Evolutionary conservation across 345 rosid species (phyloP), one percentile per base, ranked within the genome.

Genomic region (Linum trigynum): DNA sequence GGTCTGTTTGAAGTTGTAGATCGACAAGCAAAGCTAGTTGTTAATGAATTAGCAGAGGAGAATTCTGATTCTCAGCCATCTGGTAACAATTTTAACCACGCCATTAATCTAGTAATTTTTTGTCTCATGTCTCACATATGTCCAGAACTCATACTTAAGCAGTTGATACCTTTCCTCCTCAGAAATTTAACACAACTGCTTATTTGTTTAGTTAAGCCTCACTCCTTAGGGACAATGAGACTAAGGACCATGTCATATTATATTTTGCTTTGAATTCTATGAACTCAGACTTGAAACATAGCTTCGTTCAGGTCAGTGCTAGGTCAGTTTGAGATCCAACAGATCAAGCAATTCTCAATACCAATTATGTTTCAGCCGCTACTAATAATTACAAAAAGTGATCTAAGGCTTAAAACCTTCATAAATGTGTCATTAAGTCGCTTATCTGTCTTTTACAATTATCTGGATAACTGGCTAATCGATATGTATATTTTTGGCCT

Each of bases 1-100:
- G 99, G 87, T 86, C 80, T 94, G 70, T 85, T 94, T 69, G 97
- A 94, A 84, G 95, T 85, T 64, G 96, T 95, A 67, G 99, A 95
- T 78, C 91, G 96, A 68, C 78, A 92, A 68, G 99, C 99, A 38
- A 95, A 95, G 85, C 84, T 88, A 73, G 99, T 91, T 61, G 99
- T 84, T 61, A 80, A 75, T 73, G 97, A 94, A 60, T 77, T 82
- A 69, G 75, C 92, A 2, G 99, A 95, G 64, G 99, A 95, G 66
- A 88, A 87, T 67, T 71, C 78, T 11, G 87, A 77, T 70, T 65
- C 69, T 72, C 94, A 74, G 71, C 64, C 80, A 62, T 68, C 85
- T 74, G 97, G 99, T 90, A 73, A 61, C 55, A 15, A 62, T 65
- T 66, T 45, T 57, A 23, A 23, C 32, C 32, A 23, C 32, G 1